A percentile compares a stretch with the other conserved stretches of the same genome.
phyloP scores from a whole-genome alignment of 2,329 filamentous ascomycete genomes.

The Aspergillus texensis region DNA sequence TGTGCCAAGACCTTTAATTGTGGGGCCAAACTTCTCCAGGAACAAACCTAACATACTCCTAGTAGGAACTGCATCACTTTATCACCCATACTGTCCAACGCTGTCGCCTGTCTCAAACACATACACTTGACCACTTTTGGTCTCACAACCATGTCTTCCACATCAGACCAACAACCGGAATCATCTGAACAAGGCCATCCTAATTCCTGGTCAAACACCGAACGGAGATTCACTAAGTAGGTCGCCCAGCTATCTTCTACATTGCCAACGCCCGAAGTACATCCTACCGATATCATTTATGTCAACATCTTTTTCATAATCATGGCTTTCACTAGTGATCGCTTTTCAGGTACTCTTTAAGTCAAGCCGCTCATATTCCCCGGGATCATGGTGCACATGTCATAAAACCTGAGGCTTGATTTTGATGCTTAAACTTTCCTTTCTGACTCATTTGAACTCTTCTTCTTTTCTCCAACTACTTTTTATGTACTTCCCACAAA shows the following conservation, averaged over 20 bases:
- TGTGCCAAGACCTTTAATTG: conserved; percentile 1
- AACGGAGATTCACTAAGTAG: conserved; percentile 67
- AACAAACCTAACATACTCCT: neutral
- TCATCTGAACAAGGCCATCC: conserved; percentile 38
- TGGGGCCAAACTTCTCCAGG: conserved; percentile 4
- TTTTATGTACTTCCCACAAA: neutral
- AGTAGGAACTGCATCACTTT: neutral
- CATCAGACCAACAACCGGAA: conserved; percentile 19
- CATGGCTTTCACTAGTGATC: neutral
- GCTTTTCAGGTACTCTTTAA: neutral
- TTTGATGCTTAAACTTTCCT: neutral
- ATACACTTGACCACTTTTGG: neutral
- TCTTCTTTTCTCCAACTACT: neutral
- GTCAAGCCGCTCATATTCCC: conserved; percentile 10
- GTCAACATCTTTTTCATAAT: neutral
- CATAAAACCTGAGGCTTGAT: conserved; percentile 2
- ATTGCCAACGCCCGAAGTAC: neutral
- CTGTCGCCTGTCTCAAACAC: neutral
- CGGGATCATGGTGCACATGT: neutral
- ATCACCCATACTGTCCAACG: conserved; percentile 10
- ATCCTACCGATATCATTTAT: neutral
- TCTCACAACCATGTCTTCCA: conserved; percentile 19
- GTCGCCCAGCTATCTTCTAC: conserved; percentile 21
- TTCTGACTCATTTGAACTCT: neutral
- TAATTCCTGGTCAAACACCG: conserved; percentile 61